These are phyloP conservation scores for Colletotrichum tamarilloi DNA, from an alignment of 2,329 filamentous ascomycete genomes.

Conservation along the genomic window DNA sequence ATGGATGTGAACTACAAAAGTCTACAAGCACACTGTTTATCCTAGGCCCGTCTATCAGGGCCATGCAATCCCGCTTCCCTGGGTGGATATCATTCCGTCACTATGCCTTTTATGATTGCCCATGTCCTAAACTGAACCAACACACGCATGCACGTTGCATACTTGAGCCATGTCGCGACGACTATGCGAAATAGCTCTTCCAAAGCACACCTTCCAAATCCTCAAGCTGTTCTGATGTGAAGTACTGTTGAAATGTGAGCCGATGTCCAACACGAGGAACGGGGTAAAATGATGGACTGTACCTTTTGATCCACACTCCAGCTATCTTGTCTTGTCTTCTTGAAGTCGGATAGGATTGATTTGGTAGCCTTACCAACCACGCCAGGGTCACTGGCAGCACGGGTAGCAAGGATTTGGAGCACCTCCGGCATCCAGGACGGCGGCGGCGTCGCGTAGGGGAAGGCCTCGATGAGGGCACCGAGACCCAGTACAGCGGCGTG, in stretches of 20 bases:
- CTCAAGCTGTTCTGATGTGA: conserved; percentile 91
- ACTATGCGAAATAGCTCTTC: conserved; percentile 98
- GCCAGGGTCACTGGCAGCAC: conserved; percentile 88
- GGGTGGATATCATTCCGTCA: conserved; percentile 24
- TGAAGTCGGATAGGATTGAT: conserved; percentile 93
- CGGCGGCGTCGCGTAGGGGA: conserved; percentile 94
- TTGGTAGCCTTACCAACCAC: conserved; percentile 97
- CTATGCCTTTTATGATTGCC: conserved; percentile 14
- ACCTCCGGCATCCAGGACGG: conserved; percentile 95
- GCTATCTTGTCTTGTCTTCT: conserved; percentile 98
- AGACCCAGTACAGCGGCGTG: conserved; percentile 94
- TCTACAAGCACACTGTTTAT: conserved; percentile 14
- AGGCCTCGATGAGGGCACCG: conserved; percentile 91
- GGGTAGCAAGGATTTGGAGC: conserved; percentile 83
- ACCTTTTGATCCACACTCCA: conserved; percentile 99
- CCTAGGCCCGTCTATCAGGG: conserved; percentile 12
- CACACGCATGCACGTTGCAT: neutral
- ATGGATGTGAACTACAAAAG: conserved; percentile 2
- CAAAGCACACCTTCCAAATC: conserved; percentile 96
- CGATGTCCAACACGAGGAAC: neutral
- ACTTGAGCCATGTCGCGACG: neutral
- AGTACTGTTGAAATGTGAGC: conserved; percentile 66
- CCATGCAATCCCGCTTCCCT: conserved; percentile 4
- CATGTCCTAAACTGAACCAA: neutral
- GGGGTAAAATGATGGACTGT: conserved; percentile 46